phyloP scores from a whole-genome alignment of 805 yeast genomes.

The Kluyveromyces aestuarii region DNA sequence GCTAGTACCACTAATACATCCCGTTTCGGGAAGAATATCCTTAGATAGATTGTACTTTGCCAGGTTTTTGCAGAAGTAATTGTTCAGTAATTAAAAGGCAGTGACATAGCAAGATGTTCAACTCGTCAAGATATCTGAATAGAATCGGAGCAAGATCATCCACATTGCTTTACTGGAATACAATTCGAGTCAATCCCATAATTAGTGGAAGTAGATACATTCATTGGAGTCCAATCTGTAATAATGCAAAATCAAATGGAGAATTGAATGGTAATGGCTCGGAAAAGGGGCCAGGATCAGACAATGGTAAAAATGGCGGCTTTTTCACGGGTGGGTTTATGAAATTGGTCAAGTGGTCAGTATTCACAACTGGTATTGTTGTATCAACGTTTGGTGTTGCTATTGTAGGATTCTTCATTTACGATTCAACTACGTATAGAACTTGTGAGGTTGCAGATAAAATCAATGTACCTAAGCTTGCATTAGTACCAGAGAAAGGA shows the following conservation, averaged over 20 bases:
- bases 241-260: neutral
- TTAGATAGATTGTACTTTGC: too few species aligned
- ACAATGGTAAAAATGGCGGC: neutral
- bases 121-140: neutral
- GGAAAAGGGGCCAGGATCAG: neutral
- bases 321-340: conserved; percentile 17
- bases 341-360: conserved; percentile 25
- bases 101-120: neutral
- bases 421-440: conserved; percentile 58
- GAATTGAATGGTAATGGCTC: neutral
- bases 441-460: conserved; percentile 34
- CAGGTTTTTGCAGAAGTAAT: too few species aligned
- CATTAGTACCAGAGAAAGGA: conserved; percentile 47
- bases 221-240: neutral
- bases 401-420: conserved; percentile 45
- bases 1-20: too few species aligned
- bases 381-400: conserved; percentile 34
- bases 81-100: too few species aligned
- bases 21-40: too few species aligned
- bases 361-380: conserved; percentile 35
- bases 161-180: too few species aligned
- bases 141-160: neutral
- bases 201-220: neutral
- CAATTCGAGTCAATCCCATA: neutral
- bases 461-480: conserved; percentile 42